A percentile compares a stretch with the other conserved stretches of the same genome.
These are phyloP conservation scores for Colletotrichum phormii DNA, from an alignment of 2,329 filamentous ascomycete species.

Conservation along the genomic window DNA sequence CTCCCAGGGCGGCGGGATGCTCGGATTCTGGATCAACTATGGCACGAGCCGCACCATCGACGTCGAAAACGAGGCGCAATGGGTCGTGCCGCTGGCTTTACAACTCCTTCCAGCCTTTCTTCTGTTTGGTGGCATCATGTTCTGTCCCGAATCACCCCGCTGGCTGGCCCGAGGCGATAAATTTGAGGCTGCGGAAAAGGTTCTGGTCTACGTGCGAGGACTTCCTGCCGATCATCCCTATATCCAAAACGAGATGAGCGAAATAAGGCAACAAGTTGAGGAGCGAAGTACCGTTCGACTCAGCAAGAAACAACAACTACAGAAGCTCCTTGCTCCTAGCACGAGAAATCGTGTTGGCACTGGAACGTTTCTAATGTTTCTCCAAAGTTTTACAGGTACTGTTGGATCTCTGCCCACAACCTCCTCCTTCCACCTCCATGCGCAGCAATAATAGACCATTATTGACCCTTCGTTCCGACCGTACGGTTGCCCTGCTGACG, in stretches of 20 bases:
- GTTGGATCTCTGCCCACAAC: background rate
- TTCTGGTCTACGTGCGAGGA: conserved; percentile 50
- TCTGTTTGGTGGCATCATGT: conserved; percentile 47
- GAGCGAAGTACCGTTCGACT: conserved; percentile 50
- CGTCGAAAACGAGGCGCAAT: conserved; percentile 42
- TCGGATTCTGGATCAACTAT: conserved; percentile 57
- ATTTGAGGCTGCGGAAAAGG: conserved; percentile 51
- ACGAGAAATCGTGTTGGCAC: conserved; percentile 59
- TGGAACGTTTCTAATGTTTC: conserved; percentile 63
- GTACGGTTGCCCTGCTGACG: too few relatives aligned
- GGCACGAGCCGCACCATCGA: conserved; percentile 35
- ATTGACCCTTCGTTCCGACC: too few relatives aligned
- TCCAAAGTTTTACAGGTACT: conserved; percentile 46
- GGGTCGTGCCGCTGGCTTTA: conserved; percentile 56
- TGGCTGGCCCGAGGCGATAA: conserved; percentile 49
- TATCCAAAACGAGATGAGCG: conserved; percentile 60
- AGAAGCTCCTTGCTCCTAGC: conserved; percentile 49
- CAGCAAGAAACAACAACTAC: conserved; percentile 43
- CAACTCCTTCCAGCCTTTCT: conserved; percentile 53
- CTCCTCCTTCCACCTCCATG: too few relatives aligned
- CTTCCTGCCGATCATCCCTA: conserved; percentile 34
- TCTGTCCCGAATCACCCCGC: conserved; percentile 53
- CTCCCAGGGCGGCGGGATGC: conserved; percentile 57
- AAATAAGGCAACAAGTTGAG: conserved; percentile 69
- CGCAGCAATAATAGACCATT: too few relatives aligned